Evolutionary conservation across 805 yeast species (phyloP), one percentile per base, ranked within the genome.

Genomic region (Saccharomycopsis babjevae): DNA sequence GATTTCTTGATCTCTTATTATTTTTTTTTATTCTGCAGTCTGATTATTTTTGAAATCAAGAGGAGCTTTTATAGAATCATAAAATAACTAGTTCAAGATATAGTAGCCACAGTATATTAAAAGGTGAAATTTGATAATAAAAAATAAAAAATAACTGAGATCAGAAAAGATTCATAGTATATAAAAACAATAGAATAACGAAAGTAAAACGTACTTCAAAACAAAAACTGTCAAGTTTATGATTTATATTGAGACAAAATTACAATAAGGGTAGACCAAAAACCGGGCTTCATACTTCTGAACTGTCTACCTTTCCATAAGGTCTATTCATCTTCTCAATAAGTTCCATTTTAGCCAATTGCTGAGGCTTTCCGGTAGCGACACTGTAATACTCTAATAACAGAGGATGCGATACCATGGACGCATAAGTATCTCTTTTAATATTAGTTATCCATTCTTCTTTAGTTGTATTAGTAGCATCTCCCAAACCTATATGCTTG

Each of bases 401-500:
- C 13, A 79, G 74, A 20, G 80, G 79, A 67, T 86, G 89, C 30
- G 84, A 83, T n/a, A 80, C 77, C 55, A 85, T 71, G 22, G 85
- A 78, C 0, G 87, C 79, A 61, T 81, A 80, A 1, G 89, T 81
- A 66, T 88, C 96, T 62, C 88, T 73, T 60, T 83, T 83, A 1
- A 86, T 76, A 66, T 87, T 88, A 5, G 79, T 71, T 63, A 85
- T 67, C 82, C 93, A 92, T 70, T 88, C 93, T 16, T 77, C 76
- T 20, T 58, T 25, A 58, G 85, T 76, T 0, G 86, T 76, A 0
- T 96, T 90, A 59, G 83, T 84, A 10, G 91, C 78, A 68, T 83
- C 79, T 0, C 97, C 97, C 0, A 92, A 71, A 1, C 96, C 96
- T 25, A 86, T 75, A 68, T 87, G 83, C 67, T 85, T 83, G 52